Evolutionary conservation across 306 rosid species (phyloP), one percentile per base, ranked within the genome.

Genomic region (Urtica urens): DNA sequence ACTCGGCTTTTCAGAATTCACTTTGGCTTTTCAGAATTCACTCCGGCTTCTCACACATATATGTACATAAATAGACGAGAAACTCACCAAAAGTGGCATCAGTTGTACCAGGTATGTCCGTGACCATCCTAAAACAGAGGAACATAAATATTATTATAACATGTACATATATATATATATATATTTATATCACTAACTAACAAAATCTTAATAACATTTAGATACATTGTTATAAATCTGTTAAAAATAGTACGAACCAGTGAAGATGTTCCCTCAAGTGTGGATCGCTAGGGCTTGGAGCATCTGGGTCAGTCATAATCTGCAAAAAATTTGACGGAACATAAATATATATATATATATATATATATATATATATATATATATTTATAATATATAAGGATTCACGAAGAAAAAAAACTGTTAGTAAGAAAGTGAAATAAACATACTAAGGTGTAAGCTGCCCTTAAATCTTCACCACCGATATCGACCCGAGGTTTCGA

Each of bases 241-340:
- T 21, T 21, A 14, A 13, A 24, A 12, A 14, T 14, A 2, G 10
- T 16, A 64, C 82, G 56, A 57, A 82, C 97, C 97, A 88, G 59
- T 78, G 93, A 8, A 88, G 90, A 57, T 81, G 88, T 72, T 88
- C 97, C 68, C 73, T 78, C 33, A 78, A 55, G 58, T 62, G 49
- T 51, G 97, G 90, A 55, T 88, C 83, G 52, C 97, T 88, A 28
- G 97, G 97, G 67, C 90, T 77, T 61, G 97, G 95, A 62, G 86
- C 93, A 74, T 88, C 97, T 19, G 97, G 97, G 49, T 88, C 95
- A 2, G 93, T 77, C 97, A 88, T 84, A 58, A 84, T 59, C 97
- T 90, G 26, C 66, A 66, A 23, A 3, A 6, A 38, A 9, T 23
- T 25, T n/a, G 31, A 48, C 26, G 38, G 23, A 17, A 14, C 2